Evolutionary conservation across 257 asterid species (phyloP).

Genomic region (Ilex asprella): DNA sequence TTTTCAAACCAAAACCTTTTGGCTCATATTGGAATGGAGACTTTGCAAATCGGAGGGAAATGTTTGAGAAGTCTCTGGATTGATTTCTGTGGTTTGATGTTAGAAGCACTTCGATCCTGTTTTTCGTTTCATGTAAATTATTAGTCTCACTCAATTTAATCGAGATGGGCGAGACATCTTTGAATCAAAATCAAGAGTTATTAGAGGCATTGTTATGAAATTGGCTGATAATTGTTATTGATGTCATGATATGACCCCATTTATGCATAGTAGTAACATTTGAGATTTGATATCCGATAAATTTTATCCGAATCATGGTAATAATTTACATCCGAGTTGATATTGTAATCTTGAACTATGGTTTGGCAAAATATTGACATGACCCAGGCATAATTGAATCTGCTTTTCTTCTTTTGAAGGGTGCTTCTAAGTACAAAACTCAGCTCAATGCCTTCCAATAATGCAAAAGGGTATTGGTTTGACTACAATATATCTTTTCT

Average conservation of each 20-base stretch:
- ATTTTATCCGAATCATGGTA: background rate
- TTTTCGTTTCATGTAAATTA: too few species aligned
- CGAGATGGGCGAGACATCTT: too few species aligned
- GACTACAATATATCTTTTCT: slow-evolving; percentile 18
- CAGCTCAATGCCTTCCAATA: slow-evolving; percentile 27
- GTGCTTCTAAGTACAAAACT: slow-evolving; percentile 18
- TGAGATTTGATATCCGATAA: background rate
- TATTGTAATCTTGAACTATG: too few species aligned
- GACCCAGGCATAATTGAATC: slow-evolving; percentile 19
- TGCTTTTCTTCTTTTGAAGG: slow-evolving; percentile 6
- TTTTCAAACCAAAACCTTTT: slow-evolving; percentile 16
- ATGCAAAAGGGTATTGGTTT: slow-evolving; percentile 27
- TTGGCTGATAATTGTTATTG: too few species aligned
- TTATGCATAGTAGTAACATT: too few species aligned
- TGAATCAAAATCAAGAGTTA: too few species aligned
- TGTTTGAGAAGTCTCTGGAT: slow-evolving; percentile 2
- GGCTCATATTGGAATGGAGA: slow-evolving; percentile 18
- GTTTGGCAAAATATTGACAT: slow-evolving; percentile 4
- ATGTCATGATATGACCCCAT: too few species aligned
- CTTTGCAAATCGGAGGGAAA: slow-evolving; percentile 13
- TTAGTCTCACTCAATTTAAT: too few species aligned
- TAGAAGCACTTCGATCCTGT: too few species aligned
- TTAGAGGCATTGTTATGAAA: too few species aligned
- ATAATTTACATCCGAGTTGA: background rate
- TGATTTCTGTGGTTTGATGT: background rate